phyloP scores from a whole-genome alignment of 202 grass and related monocot species.

The Hordeum pubiflorum region DNA sequence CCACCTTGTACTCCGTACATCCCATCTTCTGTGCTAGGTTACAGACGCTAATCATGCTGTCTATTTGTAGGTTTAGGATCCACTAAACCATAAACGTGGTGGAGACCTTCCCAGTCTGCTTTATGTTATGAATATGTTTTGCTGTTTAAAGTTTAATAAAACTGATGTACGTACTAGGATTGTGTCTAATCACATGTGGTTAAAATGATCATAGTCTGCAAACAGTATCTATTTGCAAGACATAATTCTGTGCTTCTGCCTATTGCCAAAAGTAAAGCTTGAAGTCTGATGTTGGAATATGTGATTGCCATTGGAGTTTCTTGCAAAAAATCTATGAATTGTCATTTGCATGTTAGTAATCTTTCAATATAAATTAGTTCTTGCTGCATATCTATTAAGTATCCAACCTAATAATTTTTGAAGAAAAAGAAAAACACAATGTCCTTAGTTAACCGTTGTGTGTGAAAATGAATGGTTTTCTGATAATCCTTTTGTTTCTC shows the following conservation, averaged over 20 bases:
- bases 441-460: not conserved
- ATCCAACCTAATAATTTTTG: not conserved
- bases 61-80: constrained; percentile 10
- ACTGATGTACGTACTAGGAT: not conserved
- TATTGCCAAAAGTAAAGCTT: not conserved
- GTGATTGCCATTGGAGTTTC: not conserved
- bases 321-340: not conserved
- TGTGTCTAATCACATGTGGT: not conserved
- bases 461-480: not conserved
- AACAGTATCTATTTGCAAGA: not conserved
- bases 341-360: not conserved
- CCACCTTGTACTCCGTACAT: not conserved
- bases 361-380: not conserved
- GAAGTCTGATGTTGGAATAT: constrained; percentile 11
- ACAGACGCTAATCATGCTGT: not conserved
- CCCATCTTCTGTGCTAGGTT: not conserved
- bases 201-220: constrained; percentile 1
- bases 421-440: constrained; percentile 2
- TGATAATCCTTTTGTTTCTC: constrained; percentile 28
- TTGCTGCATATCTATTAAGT: not conserved
- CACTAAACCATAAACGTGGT: constrained; percentile 2
- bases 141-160: not conserved
- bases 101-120: not conserved
- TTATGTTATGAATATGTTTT: constrained; percentile 5
- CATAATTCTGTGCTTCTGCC: constrained; percentile 2